Percentiles rank a stretch among this genome's conserved stretches.
Conservation (phyloP, 2,329 filamentous ascomycete genomes). For the Pestalotiopsis sp. region DNA sequence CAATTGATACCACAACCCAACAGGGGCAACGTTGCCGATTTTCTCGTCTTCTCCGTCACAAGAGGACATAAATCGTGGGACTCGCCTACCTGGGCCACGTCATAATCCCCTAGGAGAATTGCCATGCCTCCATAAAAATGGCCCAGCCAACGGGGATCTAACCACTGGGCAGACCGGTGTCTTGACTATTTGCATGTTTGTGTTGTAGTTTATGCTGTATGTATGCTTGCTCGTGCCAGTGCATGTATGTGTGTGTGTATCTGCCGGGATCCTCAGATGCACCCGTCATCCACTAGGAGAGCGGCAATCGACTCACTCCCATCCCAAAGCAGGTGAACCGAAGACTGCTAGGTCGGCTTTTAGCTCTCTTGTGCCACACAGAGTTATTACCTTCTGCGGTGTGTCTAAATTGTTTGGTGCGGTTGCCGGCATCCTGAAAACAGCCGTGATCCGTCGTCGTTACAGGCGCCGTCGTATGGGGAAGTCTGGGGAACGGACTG, state of each 20-base stretch:
- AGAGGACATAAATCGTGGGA: background rate
- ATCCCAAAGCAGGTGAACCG: background rate
- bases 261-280: background rate
- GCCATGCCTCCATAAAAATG: background rate
- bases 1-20: background rate
- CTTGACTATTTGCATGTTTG: background rate
- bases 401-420: background rate
- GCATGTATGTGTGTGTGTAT: background rate
- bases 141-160: background rate
- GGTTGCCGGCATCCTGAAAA: background rate
- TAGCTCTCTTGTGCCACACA: background rate
- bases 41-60: background rate
- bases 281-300: background rate
- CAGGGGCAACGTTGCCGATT: background rate
- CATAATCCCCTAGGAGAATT: background rate
- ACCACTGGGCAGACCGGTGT: background rate
- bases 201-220: background rate
- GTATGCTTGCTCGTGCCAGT: background rate
- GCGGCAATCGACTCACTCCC: background rate
- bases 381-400: background rate
- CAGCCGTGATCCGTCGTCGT: background rate
- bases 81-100: background rate
- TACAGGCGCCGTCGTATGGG: background rate
- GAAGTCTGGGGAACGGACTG: background rate
- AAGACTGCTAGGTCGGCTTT: background rate